These are phyloP conservation scores for Moniliophthora roreri DNA, from an alignment of 1,284 basidiomycete genomes.

Conservation along the genomic window DNA sequence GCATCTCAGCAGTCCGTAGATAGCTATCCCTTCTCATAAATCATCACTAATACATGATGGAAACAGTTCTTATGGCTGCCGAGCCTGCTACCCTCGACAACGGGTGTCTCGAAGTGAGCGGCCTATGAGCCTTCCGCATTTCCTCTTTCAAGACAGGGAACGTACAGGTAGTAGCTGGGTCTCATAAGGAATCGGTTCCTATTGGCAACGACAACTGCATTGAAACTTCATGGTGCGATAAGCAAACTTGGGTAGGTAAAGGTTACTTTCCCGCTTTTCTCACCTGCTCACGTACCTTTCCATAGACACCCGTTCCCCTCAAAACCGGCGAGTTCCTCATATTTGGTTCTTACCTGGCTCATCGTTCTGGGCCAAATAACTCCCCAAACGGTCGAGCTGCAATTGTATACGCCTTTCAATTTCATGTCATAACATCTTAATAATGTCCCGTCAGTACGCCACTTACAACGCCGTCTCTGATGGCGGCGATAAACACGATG, in stretches of 20 bases:
- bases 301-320: slow-evolving; percentile 17
- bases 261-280: background rate
- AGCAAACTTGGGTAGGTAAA: slow-evolving; percentile 18
- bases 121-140: background rate
- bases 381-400: slow-evolving; percentile 18
- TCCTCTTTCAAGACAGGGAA: too few relatives aligned
- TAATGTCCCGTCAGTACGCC: slow-evolving; percentile 13
- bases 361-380: slow-evolving; percentile 17
- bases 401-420: slow-evolving; percentile 10
- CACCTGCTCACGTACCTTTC: background rate
- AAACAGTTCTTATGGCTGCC: slow-evolving; percentile 15
- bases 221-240: slow-evolving; percentile 10
- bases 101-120: slow-evolving; percentile 17
- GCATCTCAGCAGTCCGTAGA: slow-evolving; percentile 6
- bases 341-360: slow-evolving; percentile 19
- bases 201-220: slow-evolving; percentile 16
- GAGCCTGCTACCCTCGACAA: slow-evolving; percentile 18
- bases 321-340: slow-evolving; percentile 17
- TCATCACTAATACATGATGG: background rate
- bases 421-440: background rate
- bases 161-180: slow-evolving; percentile 15
- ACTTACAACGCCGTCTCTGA: slow-evolving; percentile 17
- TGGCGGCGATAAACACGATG: slow-evolving; percentile 16
- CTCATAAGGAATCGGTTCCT: slow-evolving; percentile 16
- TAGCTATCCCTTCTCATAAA: background rate